Evolutionary conservation across 805 yeast genomes (phyloP).

Genomic region (Candida sithepensis): DNA sequence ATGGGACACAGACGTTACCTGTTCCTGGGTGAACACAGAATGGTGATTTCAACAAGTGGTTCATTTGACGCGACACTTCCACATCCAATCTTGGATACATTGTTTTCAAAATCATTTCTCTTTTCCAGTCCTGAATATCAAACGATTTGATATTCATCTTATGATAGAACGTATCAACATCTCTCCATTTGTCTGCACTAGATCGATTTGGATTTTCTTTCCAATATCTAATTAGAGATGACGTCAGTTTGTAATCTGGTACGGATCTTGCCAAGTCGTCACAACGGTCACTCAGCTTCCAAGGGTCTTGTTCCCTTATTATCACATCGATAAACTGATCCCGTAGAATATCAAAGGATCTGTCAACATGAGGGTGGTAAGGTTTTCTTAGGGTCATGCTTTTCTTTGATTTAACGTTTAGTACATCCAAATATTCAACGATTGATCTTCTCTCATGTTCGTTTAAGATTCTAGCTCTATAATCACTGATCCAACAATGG

Average conservation of each 20-base stretch:
- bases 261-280: constrained; percentile 58
- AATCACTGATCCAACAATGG: constrained; percentile 96
- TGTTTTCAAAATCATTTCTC: constrained; percentile 74
- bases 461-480: constrained; percentile 68
- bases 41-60: constrained; percentile 92
- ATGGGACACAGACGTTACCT: constrained; percentile 93
- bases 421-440: constrained; percentile 78
- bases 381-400: constrained; percentile 64
- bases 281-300: constrained; percentile 55
- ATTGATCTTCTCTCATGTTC: constrained; percentile 75
- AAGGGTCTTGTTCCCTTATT: constrained; percentile 82
- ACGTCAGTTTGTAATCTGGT: constrained; percentile 56
- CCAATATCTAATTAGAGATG: constrained; percentile 61
- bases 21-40: constrained; percentile 97
- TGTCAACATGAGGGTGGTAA: constrained; percentile 79
- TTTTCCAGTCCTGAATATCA: constrained; percentile 59
- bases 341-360: constrained; percentile 68
- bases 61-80: constrained; percentile 85
- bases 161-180: constrained; percentile 53
- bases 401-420: constrained; percentile 49
- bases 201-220: constrained; percentile 46
- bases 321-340: constrained; percentile 62
- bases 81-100: constrained; percentile 91
- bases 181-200: constrained; percentile 74
- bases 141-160: constrained; percentile 34